Evolutionary conservation across 2,329 filamentous ascomycete genomes (phyloP), one percentile per base, ranked within the genome.

Genomic region (Cephalotrichum gorgonifer): DNA sequence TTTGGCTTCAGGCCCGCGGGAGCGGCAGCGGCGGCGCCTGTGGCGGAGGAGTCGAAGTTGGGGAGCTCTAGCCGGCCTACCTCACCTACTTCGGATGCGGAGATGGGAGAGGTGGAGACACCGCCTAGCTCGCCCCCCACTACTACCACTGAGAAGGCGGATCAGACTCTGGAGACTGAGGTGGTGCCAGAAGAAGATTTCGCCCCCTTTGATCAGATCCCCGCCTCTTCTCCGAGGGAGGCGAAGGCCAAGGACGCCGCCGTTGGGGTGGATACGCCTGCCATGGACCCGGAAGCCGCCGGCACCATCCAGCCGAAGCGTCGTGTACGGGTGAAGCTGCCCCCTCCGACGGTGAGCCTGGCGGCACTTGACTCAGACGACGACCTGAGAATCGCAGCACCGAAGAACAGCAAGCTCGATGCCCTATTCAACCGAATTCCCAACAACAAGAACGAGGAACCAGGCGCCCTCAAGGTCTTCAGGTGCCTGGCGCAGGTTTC

Each of bases 401-500:
- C 68, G 1, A 67, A 67, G 46, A 76, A 74, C 54, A 71, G 68
- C 58, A 80, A 71, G 54, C 59, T 82, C 25, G 71, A 78, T 51
- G 67, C 71, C n/a, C 75, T 88, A 2, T 90, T 94, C 55, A 80
- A 88, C 58, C 82, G 78, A 15, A 63, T 85, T 3, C 85, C 83
- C 0, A 68, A 71, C 45, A 80, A 76, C 58, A 80, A 79, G 59
- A 66, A 74, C n/a, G 73, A 80, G 47, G 82, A 86, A 56, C 70
- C 77, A 2, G 71, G 73, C 25, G 80, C 85, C 0, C 69, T 91
- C 52, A 74, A 83, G 25, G 77, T 76, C 15, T 70, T 93, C n/a
- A 84, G 84, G 51, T 78, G 80, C 50, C 76, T 95, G 14, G 88
- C 88, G 3, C 81, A 88, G 53, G 65, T 93, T 22, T 76, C 74